Evolutionary conservation across 371 early-diverging fungal species (phyloP), one percentile per base, ranked within the genome.

Genomic region (Lichtheimia corymbifera): DNA sequence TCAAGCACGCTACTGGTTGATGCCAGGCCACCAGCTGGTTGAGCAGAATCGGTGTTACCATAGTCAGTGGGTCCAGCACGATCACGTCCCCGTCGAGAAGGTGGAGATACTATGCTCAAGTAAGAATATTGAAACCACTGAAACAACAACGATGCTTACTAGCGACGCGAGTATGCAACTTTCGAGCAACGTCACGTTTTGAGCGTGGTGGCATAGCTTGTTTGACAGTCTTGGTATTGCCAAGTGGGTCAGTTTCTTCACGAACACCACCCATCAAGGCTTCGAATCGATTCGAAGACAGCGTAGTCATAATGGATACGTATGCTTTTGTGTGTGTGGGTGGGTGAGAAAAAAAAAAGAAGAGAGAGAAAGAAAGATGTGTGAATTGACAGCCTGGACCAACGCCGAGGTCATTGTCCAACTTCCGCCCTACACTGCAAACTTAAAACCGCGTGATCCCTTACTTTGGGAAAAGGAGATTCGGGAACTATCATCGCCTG

Each of bases 211-310:
- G 7, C 4, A 54, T 52, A 17, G 6, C 35, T 55, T 43, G 22
- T 60, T 51, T 22, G 6, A 45, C 7, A 55, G 73, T 71, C 57
- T 76, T 73, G 45, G 47, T 42, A 55, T 76, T 76, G 45, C 76
- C 76, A 28, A 76, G 67, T 45, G 72, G 73, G 58, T 76, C 76
- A 7, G 71, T 63, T 59, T 74, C 78, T 30, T 63, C 56, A 18
- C 66, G 71, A 57, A 70, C 77, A 11, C 72, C 74, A 7, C 66
- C 66, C 55, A 68, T 59, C 51, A 77, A 66, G 40, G 62, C 69
- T 53, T 44, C 67, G 63, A 74, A 77, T 55, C 68, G 72, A 27
- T 77, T 77, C n/a, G 50, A 40, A 40, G 62, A 53, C 40, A 65
- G 68, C 11, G 61, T 49, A 49, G 77, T 65, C 77, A 77, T 75